Evolutionary conservation across 2,329 filamentous ascomycete species (phyloP), one percentile per base, ranked within the genome.

Genomic region (Teratosphaeria epicoccoides): DNA sequence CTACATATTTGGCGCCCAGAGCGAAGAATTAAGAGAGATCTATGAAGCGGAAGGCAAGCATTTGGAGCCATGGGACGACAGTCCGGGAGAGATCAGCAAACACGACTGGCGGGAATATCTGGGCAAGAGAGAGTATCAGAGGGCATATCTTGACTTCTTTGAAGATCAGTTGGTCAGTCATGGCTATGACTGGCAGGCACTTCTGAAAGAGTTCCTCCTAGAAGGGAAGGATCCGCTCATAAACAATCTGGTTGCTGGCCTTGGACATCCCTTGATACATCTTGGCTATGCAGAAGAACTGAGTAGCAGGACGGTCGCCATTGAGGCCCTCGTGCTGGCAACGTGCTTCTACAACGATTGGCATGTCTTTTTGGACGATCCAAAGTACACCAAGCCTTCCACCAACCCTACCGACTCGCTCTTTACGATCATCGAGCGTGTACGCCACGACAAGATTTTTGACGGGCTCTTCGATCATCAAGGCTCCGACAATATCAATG

Each of bases 231-330:
- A 86, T 64, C 90, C 91, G 4, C 70, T 98, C 52, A 79, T 95
- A 62, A 87, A 94, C 70, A 83, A 84, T 33, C 71, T 96, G 37
- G 81, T 94, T 50, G 78, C 83, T 44, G 88, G 88, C 50, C 78
- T 95, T 55, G 91, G 85, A 17, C 88, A 96, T 62, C 87, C 91
- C 1, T 74, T 97, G n/a, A 93, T 97, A 53, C 93, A 97, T 63
- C 77, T 98, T 2, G 90, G 83, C n/a, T 96, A 95, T 66, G 93
- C 89, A 9, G 91, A 85, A 64, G 91, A 98, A 72, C 76, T 97
- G 61, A 81, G 87, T 55, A 93, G 80, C 60, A 85, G 84, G 53
- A 91, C 94, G 57, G 67, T 97, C 20, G 90, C 84, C 46, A 93
- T 95, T 70, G 93, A 98, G 73, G 87, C 89, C 0, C 76, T 98